Percentiles rank a stretch among this genome's conserved stretches.
phyloP scores from a whole-genome alignment of 768 basidiomycete species.

The Termitomyces sp. region DNA sequence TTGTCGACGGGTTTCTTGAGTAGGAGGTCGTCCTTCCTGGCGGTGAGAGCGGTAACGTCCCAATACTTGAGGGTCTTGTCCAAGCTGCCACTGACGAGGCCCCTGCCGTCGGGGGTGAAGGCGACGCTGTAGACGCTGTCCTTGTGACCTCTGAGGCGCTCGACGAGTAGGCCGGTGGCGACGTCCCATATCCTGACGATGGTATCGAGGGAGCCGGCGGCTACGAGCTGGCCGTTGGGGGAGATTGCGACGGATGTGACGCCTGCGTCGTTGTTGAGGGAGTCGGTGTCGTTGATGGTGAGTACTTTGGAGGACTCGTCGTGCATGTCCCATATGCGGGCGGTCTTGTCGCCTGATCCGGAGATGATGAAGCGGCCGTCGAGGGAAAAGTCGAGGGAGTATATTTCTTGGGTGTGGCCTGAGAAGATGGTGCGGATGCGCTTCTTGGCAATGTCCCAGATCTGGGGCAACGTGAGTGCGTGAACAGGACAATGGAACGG shows the following conservation, averaged over 20 bases:
- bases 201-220: constrained; percentile 69
- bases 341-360: constrained; percentile 70
- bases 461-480: constrained; percentile 35
- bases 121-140: constrained; percentile 88
- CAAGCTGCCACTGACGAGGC: constrained; percentile 86
- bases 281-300: constrained; percentile 49
- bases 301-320: constrained; percentile 35
- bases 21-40: constrained; percentile 29
- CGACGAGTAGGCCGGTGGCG: constrained; percentile 54
- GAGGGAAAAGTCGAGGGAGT: constrained; percentile 84
- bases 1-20: constrained; percentile 46
- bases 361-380: constrained; percentile 86
- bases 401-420: constrained; percentile 91
- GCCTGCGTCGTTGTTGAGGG: constrained; percentile 43
- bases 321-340: constrained; percentile 42
- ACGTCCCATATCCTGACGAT: constrained; percentile 85
- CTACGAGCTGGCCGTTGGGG: constrained; percentile 62
- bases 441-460: constrained; percentile 87
- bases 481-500: constrained; percentile 11
- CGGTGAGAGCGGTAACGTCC: constrained; percentile 68
- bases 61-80: constrained; percentile 88
- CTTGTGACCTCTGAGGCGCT: constrained; percentile 69
- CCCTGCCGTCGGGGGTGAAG: constrained; percentile 89
- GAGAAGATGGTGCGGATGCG: constrained; percentile 75
- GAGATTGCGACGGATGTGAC: constrained; percentile 79